Evolutionary conservation across 2,329 filamentous ascomycete species (phyloP).

Genomic region (Colletotrichum gloeosporioides): DNA sequence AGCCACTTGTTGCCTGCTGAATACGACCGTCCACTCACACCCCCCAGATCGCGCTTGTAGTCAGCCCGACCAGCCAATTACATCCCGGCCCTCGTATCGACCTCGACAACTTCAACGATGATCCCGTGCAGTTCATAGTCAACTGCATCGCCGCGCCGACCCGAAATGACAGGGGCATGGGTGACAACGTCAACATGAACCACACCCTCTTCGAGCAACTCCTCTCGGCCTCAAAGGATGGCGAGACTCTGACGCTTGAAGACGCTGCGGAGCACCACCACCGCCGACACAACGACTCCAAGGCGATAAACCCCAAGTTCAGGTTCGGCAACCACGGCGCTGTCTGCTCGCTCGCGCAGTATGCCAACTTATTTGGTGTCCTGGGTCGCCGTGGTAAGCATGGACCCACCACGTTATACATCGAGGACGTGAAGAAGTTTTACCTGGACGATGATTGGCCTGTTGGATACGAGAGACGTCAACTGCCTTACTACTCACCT

Average conservation of each 20-base stretch:
- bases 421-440: neutral
- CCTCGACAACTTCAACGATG: neutral
- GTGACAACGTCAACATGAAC: neutral
- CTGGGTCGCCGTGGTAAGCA: neutral
- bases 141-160: neutral
- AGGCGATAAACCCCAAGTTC: neutral
- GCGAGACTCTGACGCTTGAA: neutral
- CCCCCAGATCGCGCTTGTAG: neutral
- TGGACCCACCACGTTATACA: neutral
- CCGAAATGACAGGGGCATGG: neutral
- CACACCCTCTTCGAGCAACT: neutral
- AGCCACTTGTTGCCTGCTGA: neutral
- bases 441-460: neutral
- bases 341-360: neutral
- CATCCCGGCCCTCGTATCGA: neutral
- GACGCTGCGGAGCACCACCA: neutral
- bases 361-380: neutral
- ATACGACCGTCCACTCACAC: neutral
- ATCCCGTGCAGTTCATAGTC: neutral
- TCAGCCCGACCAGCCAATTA: neutral
- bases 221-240: neutral
- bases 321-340: neutral
- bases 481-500: neutral
- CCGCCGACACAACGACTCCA: neutral
- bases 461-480: neutral